phyloP scores from a whole-genome alignment of 2,329 filamentous ascomycete species.

The Hypomyces rosellus region DNA sequence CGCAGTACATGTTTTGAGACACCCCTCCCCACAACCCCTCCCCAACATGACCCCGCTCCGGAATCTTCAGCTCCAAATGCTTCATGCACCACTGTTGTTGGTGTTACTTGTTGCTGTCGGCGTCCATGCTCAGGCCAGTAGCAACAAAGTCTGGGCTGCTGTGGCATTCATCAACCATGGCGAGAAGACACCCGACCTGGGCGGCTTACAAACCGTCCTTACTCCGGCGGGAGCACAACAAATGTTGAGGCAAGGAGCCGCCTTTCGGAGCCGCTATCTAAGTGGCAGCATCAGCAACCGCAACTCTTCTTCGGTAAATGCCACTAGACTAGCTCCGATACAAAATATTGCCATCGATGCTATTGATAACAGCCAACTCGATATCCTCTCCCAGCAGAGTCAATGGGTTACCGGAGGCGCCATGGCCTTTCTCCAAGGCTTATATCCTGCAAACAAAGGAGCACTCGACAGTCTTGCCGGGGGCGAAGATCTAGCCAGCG shows the following conservation, averaged over 20 bases:
- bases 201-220: slow-evolving; percentile 28
- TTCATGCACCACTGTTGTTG: slow-evolving; percentile 6
- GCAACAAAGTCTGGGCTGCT: slow-evolving; percentile 42
- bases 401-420: slow-evolving; percentile 59
- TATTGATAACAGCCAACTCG: slow-evolving; percentile 45
- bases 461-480: slow-evolving; percentile 24
- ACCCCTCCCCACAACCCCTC: neutral
- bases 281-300: slow-evolving; percentile 9
- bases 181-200: slow-evolving; percentile 42
- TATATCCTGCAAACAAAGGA: slow-evolving; percentile 65
- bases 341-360: slow-evolving; percentile 34
- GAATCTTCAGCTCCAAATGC: neutral
- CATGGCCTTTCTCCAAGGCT: slow-evolving; percentile 71
- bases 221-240: slow-evolving; percentile 51
- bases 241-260: slow-evolving; percentile 40
- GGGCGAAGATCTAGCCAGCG: slow-evolving; percentile 37
- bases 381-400: slow-evolving; percentile 35
- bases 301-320: slow-evolving; percentile 20
- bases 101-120: slow-evolving; percentile 16
- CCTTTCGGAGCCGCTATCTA: slow-evolving; percentile 46
- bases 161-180: slow-evolving; percentile 46
- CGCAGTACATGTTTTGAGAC: neutral
- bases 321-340: slow-evolving; percentile 30
- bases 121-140: slow-evolving; percentile 24
- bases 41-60: slow-evolving; percentile 3